Base-by-base conservation (phyloP, 805 yeast genomes). In the Zygosaccharomyces siamensis region DNA sequence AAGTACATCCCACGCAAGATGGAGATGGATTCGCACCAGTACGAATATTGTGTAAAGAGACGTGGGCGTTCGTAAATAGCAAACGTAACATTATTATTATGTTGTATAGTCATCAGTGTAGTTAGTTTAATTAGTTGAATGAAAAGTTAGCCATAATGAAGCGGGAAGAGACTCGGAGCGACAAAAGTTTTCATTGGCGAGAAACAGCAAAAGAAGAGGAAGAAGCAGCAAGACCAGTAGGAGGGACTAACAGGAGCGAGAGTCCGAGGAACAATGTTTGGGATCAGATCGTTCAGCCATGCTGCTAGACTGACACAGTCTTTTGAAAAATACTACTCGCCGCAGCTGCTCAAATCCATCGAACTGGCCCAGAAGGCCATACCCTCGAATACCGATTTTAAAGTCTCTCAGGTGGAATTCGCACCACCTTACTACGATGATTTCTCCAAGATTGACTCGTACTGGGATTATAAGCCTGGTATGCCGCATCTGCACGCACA, bases 341-440 rank as follows among this genome's bases (percentile, higher is more conserved):
- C 89, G 28, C 85, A 83, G 50, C 75, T 90, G 44, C 77, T 92
- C 53, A 86, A 88, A 62, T 80, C 95, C 46, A 88, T 93, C 56
- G 74, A 85, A 57, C 75, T 84, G 39, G 87, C 97, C 0, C 97
- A 92, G 70, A 73, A 84, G 4, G 75, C 79, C 16, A 81, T 89
- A 45, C 92, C 95, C 16, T 72, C 78, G 43, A 78, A 83, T 53
- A 79, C 81, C 70, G 62, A 66, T 4, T 60, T 69, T 41, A 74
- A 75, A 45, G 72, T 70, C 49, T 66, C 70, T 44, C 68, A 73
- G 6, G 69, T 71, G 27, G 75, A 72, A 54, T 87, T 87, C 64
- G 83, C 88, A 0, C 93, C 96, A 5, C 76, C 79, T 40, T 79
- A 80, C 56, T 67, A 76, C 36, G 89, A 82, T 53, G 96, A 92